These are phyloP conservation scores for Kluyveromyces sp. DNA, from an alignment of 1,139 yeast genomes.

Conservation along the genomic window DNA sequence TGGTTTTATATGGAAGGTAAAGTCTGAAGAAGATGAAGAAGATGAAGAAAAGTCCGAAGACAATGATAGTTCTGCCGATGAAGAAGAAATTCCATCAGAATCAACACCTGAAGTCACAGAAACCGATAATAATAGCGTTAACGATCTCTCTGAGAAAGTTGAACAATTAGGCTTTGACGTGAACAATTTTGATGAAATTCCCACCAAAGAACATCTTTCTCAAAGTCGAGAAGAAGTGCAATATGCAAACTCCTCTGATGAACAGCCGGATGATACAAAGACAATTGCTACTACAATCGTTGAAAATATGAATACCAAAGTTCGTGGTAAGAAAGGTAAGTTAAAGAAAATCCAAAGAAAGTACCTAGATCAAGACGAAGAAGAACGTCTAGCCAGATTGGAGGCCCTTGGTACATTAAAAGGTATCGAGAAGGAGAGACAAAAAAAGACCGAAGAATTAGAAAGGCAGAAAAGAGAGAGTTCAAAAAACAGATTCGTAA, in stretches of 20 bases:
- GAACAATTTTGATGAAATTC: constrained; percentile 6
- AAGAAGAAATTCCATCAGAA: background rate
- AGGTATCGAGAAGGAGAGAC: constrained; percentile 45
- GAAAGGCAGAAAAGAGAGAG: constrained; percentile 32
- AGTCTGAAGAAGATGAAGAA: constrained; percentile 18
- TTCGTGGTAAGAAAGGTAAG: constrained; percentile 81
- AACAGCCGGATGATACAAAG: constrained; percentile 8
- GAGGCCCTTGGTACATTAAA: constrained; percentile 77
- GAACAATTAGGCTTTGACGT: constrained; percentile 5
- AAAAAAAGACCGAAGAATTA: constrained; percentile 32
- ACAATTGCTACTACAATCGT: constrained; percentile 14
- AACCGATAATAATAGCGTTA: background rate
- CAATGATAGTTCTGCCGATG: constrained; percentile 7
- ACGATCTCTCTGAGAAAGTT: constrained; percentile 5
- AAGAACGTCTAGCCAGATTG: constrained; percentile 67
- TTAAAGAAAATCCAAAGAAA: constrained; percentile 74
- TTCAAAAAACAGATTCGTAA: constrained; percentile 35
- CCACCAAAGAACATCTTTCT: no score
- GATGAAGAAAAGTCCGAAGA: constrained; percentile 16
- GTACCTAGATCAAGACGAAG: constrained; percentile 89
- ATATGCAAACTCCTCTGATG: constrained; percentile 1
- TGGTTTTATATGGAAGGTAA: constrained; percentile 67
- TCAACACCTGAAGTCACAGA: no score
- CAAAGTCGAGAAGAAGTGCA: no score
- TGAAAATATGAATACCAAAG: constrained; percentile 31